phyloP scores from a whole-genome alignment of 352 stramenopile species.

The Phytopythium cucurbitacearum region DNA sequence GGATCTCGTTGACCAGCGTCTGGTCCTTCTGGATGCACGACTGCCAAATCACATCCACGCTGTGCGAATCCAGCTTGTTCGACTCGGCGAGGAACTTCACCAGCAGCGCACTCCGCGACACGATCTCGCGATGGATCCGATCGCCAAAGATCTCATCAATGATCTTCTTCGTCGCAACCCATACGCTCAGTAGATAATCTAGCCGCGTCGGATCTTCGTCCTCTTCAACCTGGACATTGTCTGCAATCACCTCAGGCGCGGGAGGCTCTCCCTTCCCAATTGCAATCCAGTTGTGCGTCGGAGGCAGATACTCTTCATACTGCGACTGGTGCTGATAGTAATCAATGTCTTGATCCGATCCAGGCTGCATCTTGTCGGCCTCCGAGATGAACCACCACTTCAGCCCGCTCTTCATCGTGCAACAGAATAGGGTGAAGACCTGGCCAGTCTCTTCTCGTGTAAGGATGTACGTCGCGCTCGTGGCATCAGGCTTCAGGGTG shows the following conservation, averaged over 20 bases:
- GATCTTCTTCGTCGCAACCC: slow-evolving; percentile 71
- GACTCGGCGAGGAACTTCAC: slow-evolving; percentile 85
- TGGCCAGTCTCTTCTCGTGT: slow-evolving; percentile 63
- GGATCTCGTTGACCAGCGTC: slow-evolving; percentile 79
- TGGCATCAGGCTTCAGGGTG: slow-evolving; percentile 66
- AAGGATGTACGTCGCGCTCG: slow-evolving; percentile 71
- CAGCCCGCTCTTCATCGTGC: slow-evolving; percentile 96
- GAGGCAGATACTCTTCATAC: slow-evolving; percentile 92
- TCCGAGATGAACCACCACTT: slow-evolving; percentile 99
- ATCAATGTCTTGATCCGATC: slow-evolving; percentile 98
- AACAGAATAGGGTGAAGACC: slow-evolving; percentile 95
- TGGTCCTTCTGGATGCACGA: slow-evolving; percentile 84
- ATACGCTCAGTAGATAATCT: slow-evolving; percentile 70
- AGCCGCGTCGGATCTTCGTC: slow-evolving; percentile 48
- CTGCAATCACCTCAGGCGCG: slow-evolving; percentile 63
- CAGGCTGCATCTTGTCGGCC: slow-evolving; percentile 94
- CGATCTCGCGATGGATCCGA: slow-evolving; percentile 85
- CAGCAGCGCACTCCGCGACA: slow-evolving; percentile 73
- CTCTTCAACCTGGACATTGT: slow-evolving; percentile 52
- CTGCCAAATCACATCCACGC: slow-evolving; percentile 74
- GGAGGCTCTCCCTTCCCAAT: slow-evolving; percentile 70
- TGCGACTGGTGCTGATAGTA: slow-evolving; percentile 98
- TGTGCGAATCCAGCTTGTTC: slow-evolving; percentile 58
- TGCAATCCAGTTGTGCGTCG: slow-evolving; percentile 85
- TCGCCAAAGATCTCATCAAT: slow-evolving; percentile 87